A percentile compares a stretch with the other conserved stretches of the same genome.
Conservation (phyloP, 768 basidiomycete species). For the Tricholomella constricta region DNA sequence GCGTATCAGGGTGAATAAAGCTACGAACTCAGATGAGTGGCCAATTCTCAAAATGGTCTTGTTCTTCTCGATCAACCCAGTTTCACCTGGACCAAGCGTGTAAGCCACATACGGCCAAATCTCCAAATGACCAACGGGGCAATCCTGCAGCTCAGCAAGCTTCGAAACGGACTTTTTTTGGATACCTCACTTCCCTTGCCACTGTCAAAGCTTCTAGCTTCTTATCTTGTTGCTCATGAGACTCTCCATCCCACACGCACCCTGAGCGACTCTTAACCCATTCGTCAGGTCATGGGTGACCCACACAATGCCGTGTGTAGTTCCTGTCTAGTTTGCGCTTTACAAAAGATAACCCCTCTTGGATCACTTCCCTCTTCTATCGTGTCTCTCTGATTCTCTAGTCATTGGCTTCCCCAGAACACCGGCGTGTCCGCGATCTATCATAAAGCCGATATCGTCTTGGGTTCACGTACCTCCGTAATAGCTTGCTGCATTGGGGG, state of each 20-base stretch:
- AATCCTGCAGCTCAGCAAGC: background rate
- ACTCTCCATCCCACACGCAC: background rate
- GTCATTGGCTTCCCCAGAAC: background rate
- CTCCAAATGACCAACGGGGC: background rate
- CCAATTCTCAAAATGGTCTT: too few relatives aligned
- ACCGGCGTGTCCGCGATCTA: background rate
- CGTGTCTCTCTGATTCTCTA: background rate
- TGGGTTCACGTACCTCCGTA: background rate
- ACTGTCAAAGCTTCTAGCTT: background rate
- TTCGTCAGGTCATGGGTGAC: background rate
- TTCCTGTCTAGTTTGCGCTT: background rate
- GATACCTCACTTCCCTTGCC: constrained; percentile 3
- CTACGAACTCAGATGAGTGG: constrained; percentile 4
- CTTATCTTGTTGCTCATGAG: background rate
- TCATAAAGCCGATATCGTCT: background rate
- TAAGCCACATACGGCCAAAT: background rate
- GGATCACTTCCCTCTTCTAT: constrained; percentile 5
- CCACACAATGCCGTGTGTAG: constrained; percentile 8
- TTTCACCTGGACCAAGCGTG: constrained; percentile 7
- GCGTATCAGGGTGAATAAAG: background rate
- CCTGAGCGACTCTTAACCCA: constrained; percentile 6
- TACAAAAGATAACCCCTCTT: constrained; percentile 8
- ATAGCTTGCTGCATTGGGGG: too few relatives aligned
- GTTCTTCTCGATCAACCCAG: constrained; percentile 3
- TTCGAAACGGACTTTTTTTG: background rate